Conservation (phyloP, 331 rosid species). For the Spiraea crenata region DNA sequence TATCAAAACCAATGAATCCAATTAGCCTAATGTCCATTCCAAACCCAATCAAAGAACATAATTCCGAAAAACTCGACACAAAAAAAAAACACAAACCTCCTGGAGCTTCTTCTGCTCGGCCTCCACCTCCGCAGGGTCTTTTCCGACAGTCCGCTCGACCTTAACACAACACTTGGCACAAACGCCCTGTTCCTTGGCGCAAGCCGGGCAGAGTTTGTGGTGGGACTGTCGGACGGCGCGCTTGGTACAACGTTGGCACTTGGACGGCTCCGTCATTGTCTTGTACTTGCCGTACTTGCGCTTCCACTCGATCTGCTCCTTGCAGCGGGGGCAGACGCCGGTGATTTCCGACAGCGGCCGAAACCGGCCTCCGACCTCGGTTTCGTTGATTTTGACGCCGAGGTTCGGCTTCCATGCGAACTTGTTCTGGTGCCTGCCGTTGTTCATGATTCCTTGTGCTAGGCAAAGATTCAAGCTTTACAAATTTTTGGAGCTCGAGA, state of each 20-base stretch:
- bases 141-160: conserved; percentile 65
- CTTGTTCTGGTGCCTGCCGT: conserved; percentile 66
- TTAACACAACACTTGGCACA: conserved; percentile 82
- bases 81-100: conserved; percentile 44
- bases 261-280: conserved; percentile 71
- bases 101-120: conserved; percentile 85
- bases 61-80: background rate
- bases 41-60: background rate
- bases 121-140: conserved; percentile 78
- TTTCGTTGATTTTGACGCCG: conserved; percentile 84
- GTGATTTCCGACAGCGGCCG: conserved; percentile 76
- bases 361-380: conserved; percentile 85
- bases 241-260: conserved; percentile 83
- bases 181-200: conserved; percentile 86
- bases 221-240: conserved; percentile 93
- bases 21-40: conserved; percentile 7
- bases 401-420: conserved; percentile 92
- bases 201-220: conserved; percentile 76
- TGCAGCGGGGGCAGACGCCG: conserved; percentile 90
- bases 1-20: conserved; percentile 21
- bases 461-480: background rate
- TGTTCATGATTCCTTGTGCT: background rate
- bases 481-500: background rate
- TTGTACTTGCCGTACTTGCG: conserved; percentile 94
- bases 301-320: conserved; percentile 92